Evolutionary conservation across 2,329 filamentous ascomycete genomes (phyloP).

Genomic region (Xylaria sp.): DNA sequence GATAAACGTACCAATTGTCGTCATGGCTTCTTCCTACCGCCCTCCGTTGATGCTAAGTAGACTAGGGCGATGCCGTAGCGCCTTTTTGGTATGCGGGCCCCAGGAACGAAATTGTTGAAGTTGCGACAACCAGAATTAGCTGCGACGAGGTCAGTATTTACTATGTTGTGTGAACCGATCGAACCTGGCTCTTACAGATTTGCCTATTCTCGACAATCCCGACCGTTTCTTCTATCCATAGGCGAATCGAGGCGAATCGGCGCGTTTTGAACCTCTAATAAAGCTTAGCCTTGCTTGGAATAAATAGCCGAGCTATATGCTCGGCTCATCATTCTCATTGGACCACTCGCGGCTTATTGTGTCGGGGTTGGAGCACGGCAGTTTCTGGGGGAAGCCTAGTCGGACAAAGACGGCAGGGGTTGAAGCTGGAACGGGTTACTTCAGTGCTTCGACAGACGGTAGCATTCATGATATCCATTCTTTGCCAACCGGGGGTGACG

Average conservation of each 20-base stretch:
- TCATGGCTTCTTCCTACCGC: conserved; percentile 20
- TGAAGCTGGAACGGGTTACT: not conserved
- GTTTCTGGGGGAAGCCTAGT: conserved; percentile 31
- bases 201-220: conserved; percentile 2
- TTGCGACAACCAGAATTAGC: not conserved
- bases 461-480: not conserved
- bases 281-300: conserved; percentile 1
- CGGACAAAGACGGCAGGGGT: conserved; percentile 5
- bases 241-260: conserved; percentile 11
- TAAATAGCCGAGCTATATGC: conserved; percentile 35
- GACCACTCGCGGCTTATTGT: conserved; percentile 22
- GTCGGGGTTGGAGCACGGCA: conserved; percentile 37
- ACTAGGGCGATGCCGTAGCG: not conserved
- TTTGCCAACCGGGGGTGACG: not conserved
- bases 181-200: not conserved
- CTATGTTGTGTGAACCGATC: not conserved
- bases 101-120: not conserved
- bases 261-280: conserved; percentile 6
- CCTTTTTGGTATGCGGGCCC: not conserved
- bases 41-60: not conserved
- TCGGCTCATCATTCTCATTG: conserved; percentile 24
- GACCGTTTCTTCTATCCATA: not conserved
- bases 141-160: conserved; percentile 4
- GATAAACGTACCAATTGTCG: conserved; percentile 34
- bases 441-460: no score